These are phyloP conservation scores for Chiua sp. DNA, from an alignment of 1,284 basidiomycete genomes.

Conservation along the genomic window DNA sequence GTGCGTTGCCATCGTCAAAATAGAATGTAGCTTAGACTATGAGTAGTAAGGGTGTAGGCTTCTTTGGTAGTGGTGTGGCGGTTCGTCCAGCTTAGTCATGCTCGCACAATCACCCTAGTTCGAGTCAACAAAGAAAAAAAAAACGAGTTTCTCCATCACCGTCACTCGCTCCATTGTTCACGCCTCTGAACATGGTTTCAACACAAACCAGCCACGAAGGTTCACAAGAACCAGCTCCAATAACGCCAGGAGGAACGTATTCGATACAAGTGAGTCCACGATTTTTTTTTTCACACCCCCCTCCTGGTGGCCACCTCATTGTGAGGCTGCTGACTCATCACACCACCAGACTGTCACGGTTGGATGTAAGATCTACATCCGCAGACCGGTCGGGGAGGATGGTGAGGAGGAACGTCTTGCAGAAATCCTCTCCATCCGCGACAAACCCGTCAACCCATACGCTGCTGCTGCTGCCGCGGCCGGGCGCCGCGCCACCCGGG, in stretches of 20 bases:
- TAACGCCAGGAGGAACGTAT: conserved; percentile 78
- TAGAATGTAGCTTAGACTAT: neutral
- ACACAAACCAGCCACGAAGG: conserved; percentile 45
- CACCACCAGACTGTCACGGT: conserved; percentile 76
- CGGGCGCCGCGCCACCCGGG: conserved; percentile 46
- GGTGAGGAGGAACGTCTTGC: conserved; percentile 88
- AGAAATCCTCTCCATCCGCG: conserved; percentile 92
- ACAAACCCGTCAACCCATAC: conserved; percentile 76
- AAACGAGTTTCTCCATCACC: conserved; percentile 11
- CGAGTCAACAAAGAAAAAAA: conserved; percentile 11
- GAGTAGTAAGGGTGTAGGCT: too few relatives aligned
- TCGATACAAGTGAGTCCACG: conserved; percentile 64
- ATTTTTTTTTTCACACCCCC: conserved; percentile 22
- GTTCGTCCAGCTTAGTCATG: conserved; percentile 31
- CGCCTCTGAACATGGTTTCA: conserved; percentile 34
- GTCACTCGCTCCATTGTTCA: neutral
- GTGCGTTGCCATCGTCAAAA: too few relatives aligned
- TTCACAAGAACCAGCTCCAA: conserved; percentile 61
- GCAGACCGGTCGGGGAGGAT: conserved; percentile 76
- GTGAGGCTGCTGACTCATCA: conserved; percentile 36
- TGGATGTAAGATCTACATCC: conserved; percentile 93
- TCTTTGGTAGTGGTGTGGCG: neutral
- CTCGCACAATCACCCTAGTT: neutral
- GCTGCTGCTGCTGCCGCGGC: conserved; percentile 29
- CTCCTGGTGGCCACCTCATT: conserved; percentile 7